Evolutionary conservation across 108 stramenopile genomes (phyloP).

Genomic region (Schizochytrium sp.): DNA sequence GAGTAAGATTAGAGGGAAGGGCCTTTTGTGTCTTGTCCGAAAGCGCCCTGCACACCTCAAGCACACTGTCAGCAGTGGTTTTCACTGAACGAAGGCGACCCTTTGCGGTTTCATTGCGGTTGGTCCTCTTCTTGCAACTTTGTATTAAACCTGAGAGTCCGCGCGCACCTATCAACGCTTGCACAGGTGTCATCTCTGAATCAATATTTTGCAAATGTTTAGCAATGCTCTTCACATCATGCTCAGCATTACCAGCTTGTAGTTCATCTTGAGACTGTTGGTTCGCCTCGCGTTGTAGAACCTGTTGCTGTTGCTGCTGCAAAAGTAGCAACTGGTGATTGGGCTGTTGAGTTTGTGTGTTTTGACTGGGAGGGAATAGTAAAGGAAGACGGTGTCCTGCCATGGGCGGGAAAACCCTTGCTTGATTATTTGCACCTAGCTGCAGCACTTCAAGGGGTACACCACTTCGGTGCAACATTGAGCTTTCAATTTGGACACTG

Average conservation of each 20-base stretch:
- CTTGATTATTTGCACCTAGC: too few relatives aligned
- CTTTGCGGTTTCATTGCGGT: background rate
- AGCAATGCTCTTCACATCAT: background rate
- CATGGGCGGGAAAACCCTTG: too few relatives aligned
- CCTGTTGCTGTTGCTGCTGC: background rate
- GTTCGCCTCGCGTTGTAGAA: background rate
- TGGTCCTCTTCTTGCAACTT: background rate
- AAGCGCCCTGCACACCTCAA: background rate
- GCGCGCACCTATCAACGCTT: background rate
- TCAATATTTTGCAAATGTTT: background rate
- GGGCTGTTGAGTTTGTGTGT: too few relatives aligned
- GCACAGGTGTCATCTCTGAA: background rate
- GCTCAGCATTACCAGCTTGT: background rate
- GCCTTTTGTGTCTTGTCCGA: background rate
- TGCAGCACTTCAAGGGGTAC: too few relatives aligned
- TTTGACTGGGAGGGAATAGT: too few relatives aligned
- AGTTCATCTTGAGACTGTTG: background rate
- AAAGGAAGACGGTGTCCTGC: too few relatives aligned
- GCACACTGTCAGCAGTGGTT: background rate
- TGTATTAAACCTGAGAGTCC: background rate
- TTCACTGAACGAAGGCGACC: background rate
- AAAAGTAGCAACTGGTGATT: too few relatives aligned
- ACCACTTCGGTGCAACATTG: too few relatives aligned
- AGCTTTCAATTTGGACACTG: too few relatives aligned
- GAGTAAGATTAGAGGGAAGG: background rate